These are phyloP conservation scores for Platismatia glauca DNA, from an alignment of 495 filamentous ascomycete genomes.

Conservation along the genomic window DNA sequence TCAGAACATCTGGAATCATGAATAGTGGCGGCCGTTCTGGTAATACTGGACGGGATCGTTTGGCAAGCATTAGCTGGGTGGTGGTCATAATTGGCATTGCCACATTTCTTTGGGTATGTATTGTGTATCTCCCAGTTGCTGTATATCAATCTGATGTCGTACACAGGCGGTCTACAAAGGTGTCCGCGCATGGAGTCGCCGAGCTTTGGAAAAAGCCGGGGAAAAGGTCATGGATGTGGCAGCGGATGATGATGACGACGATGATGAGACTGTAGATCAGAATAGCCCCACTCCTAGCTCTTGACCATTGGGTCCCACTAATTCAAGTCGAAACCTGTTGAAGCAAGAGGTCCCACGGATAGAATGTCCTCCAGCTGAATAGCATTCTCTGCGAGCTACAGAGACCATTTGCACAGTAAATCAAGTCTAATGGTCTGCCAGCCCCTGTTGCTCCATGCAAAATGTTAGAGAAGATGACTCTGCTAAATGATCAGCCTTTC, in stretches of 20 bases:
- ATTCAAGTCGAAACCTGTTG: background rate
- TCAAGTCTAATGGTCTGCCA: background rate
- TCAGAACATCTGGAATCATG: constrained; percentile 46
- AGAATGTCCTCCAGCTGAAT: background rate
- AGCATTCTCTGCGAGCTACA: background rate
- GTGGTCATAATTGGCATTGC: constrained; percentile 70
- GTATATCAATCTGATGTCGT: constrained; percentile 10
- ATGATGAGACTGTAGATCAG: constrained; percentile 34
- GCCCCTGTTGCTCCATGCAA: background rate
- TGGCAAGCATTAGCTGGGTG: constrained; percentile 64
- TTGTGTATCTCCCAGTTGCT: background rate
- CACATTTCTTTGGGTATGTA: constrained; percentile 74
- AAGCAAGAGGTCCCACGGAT: constrained; percentile 22
- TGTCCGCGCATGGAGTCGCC: constrained; percentile 60
- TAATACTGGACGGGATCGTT: constrained; percentile 59
- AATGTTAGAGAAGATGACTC: background rate
- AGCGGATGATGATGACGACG: constrained; percentile 61
- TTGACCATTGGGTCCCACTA: constrained; percentile 14
- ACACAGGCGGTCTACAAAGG: constrained; percentile 68
- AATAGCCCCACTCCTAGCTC: constrained; percentile 9
- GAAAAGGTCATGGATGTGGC: constrained; percentile 77
- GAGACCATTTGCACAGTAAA: background rate
- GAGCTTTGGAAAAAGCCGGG: constrained; percentile 62
- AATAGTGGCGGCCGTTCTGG: constrained; percentile 44
- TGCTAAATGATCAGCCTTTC: background rate